Base-by-base conservation (phyloP, 768 basidiomycete genomes). In the Sporobolomyces roseus region DNA sequence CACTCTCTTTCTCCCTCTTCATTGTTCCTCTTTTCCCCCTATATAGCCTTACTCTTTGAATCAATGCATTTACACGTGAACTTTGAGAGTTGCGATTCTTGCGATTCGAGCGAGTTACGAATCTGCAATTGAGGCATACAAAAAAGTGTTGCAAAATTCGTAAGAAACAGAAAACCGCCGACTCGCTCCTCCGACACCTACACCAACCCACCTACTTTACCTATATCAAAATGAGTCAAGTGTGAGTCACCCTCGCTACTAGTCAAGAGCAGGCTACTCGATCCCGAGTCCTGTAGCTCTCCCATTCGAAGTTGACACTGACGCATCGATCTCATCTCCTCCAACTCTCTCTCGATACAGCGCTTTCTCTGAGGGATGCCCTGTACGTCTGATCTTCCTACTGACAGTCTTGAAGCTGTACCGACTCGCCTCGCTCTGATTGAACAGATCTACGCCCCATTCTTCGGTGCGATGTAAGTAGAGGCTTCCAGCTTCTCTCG, bases 401-500 rank as follows among this genome's bases (percentile, higher is more conserved):
- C 33, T 51, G 32, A 27, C 1, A 2, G 1, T 35, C n/a, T 25
- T 12, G 13, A 30, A n/a, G 21, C 19, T 6, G 23, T 14, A n/a
- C 49, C 19, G 27, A 51, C 16, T 38, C 41, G 49, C n/a, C n/a
- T n/a, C 29, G 14, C 23, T 8, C 2, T 7, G n/a, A n/a, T n/a
- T 9, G 33, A 52, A 1, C 54, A 69, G 72, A 92, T 94, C 61
- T 98, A 98, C 81, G 90, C 94, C 65, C 94, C 94, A 74, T 98
- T 97, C 84, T 99, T 99, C 77, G 91, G 91, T 76, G 91, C 89
- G 65, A 92, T 96, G 90, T 69, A 30, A 35, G 92, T 90, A n/a
- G 73, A 32, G 25, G 63, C 1, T 48, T 10, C 25, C 17, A 12
- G 33, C 25, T 14, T n/a, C 62, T 30, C 29, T 52, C 27, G 10